Percentiles rank a stretch among this genome's conserved stretches.
These are phyloP conservation scores for Physcomitrium patens DNA, from an alignment of 225 moss, liverwort and hornwort genomes.

Conservation along the genomic window DNA sequence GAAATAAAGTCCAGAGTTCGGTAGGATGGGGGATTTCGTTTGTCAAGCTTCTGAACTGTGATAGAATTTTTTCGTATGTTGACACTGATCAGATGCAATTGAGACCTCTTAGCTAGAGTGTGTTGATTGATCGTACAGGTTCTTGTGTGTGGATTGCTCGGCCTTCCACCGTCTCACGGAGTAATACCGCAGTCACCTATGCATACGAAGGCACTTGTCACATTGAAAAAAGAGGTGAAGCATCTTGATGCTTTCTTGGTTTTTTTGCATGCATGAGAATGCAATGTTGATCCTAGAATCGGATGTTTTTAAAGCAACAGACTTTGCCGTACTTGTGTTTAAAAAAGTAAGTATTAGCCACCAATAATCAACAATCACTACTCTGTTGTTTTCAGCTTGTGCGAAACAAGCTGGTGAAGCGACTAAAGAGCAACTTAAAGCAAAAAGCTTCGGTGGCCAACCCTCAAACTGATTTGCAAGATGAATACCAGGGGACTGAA, in stretches of 20 bases:
- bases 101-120: background rate
- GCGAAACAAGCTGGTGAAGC: conserved; percentile 56
- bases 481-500: conserved; percentile 46
- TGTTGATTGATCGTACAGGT: conserved; percentile 48
- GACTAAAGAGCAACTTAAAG: conserved; percentile 50
- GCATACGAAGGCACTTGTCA: conserved; percentile 76
- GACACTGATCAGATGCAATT: background rate
- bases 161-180: conserved; percentile 90
- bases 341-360: too few relatives aligned
- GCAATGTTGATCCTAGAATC: too few relatives aligned
- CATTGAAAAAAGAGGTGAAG: conserved; percentile 74
- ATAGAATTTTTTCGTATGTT: background rate
- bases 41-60: background rate
- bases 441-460: conserved; percentile 48
- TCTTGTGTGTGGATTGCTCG: conserved; percentile 72
- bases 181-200: conserved; percentile 88
- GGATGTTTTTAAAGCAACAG: too few relatives aligned
- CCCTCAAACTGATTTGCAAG: conserved; percentile 56
- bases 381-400: conserved; percentile 47
- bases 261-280: background rate
- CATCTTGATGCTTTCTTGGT: background rate
- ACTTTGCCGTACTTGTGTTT: too few relatives aligned
- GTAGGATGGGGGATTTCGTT: background rate
- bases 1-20: background rate
- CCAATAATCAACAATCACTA: too few relatives aligned